Percentiles rank a stretch among this genome's conserved stretches.
Evolutionary conservation across 139 green algal species (phyloP).

Genomic region (Chlorella sorokiniana): DNA sequence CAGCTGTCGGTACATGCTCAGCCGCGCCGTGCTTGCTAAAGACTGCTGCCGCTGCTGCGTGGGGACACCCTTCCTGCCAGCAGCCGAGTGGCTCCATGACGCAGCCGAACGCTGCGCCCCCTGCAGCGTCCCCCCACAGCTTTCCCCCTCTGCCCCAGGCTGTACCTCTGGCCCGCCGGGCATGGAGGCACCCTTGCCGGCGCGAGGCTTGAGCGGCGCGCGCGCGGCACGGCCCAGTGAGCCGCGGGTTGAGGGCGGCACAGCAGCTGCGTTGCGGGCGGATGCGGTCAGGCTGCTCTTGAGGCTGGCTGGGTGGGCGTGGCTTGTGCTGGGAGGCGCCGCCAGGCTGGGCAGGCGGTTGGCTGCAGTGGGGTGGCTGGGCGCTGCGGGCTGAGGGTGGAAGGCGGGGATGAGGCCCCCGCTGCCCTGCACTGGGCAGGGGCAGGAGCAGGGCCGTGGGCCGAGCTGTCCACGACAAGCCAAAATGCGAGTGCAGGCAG

Average conservation of each 20-base stretch:
- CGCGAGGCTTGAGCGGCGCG: neutral
- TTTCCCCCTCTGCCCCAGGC: neutral
- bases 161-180: neutral
- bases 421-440: neutral
- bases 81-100: slow-evolving; percentile 8
- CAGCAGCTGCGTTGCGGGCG: neutral
- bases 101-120: slow-evolving; percentile 13
- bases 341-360: slow-evolving; percentile 28
- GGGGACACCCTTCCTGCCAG: neutral
- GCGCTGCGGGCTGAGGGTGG: neutral
- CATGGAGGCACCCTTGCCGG: neutral
- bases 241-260: neutral
- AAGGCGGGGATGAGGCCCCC: slow-evolving; percentile 6
- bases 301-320: neutral
- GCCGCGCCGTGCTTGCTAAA: neutral
- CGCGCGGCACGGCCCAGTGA: neutral
- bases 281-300: slow-evolving; percentile 11
- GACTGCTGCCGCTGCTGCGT: neutral
- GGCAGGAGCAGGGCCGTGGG: no score
- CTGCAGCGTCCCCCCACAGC: neutral
- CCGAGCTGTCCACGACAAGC: neutral
- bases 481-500: neutral
- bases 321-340: neutral
- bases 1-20: neutral
- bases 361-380: slow-evolving; percentile 10